A percentile compares a stretch with the other conserved stretches of the same genome.
Conservation (phyloP, 805 yeast species). For the Metschnikowia hibisci region DNA sequence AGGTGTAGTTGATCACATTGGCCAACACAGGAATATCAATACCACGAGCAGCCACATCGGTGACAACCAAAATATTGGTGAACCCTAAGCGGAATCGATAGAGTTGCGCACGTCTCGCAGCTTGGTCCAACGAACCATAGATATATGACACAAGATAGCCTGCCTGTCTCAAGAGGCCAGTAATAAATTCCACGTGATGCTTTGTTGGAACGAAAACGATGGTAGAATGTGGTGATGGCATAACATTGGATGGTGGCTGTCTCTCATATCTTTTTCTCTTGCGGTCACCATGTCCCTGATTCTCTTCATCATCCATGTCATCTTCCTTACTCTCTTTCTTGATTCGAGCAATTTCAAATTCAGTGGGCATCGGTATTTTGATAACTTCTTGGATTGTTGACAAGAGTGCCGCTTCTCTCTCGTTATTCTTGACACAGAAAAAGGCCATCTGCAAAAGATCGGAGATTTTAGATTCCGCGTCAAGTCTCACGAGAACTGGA, state of each 20-base stretch:
- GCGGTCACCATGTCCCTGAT: conserved; percentile 23
- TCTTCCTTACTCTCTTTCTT: conserved; percentile 53
- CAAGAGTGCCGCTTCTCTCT: conserved; percentile 83
- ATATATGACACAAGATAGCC: conserved; percentile 88
- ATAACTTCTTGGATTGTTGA: conserved; percentile 79
- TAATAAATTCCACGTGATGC: conserved; percentile 93
- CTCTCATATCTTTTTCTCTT: conserved; percentile 44
- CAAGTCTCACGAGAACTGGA: conserved; percentile 89
- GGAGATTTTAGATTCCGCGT: conserved; percentile 86
- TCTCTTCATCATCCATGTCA: conserved; percentile 34
- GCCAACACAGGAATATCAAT: conserved; percentile 96
- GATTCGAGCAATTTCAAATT: conserved; percentile 56
- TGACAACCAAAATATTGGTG: conserved; percentile 85
- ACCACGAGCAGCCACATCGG: conserved; percentile 99
- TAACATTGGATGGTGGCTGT: conserved; percentile 73
- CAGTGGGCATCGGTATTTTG: conserved; percentile 74
- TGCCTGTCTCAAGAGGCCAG: conserved; percentile 62
- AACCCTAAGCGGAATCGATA: conserved; percentile 81
- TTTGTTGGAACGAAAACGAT: conserved; percentile 94
- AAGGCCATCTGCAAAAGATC: conserved; percentile 90
- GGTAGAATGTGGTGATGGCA: conserved; percentile 84
- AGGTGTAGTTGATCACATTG: conserved; percentile 85
- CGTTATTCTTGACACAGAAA: conserved; percentile 72
- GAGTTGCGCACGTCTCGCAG: conserved; percentile 87
- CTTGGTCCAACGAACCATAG: conserved; percentile 93